phyloP scores from a whole-genome alignment of 1,284 basidiomycete species.

The Laetiporus sulphureus region DNA sequence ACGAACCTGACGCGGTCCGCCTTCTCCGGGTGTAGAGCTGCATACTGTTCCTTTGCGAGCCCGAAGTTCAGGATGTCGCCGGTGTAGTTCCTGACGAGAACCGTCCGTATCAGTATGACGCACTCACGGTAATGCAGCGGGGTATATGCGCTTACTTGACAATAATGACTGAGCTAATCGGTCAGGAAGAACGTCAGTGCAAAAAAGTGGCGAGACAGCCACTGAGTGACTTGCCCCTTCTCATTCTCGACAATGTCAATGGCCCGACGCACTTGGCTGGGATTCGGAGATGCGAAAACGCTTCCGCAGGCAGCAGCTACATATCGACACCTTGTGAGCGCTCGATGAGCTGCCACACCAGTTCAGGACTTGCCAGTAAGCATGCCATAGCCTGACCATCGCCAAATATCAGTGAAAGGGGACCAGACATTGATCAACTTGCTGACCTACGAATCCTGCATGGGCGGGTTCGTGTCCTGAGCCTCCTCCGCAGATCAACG shows the following conservation, averaged over 20 bases:
- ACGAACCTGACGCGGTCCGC: constrained; percentile 71
- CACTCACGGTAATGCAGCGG: neutral
- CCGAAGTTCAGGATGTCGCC: constrained; percentile 93
- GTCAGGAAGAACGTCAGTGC: constrained; percentile 4
- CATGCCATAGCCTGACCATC: constrained; percentile 60
- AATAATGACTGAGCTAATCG: constrained; percentile 72
- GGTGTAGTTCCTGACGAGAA: constrained; percentile 63
- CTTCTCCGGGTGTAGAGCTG: constrained; percentile 63
- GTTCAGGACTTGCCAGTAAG: constrained; percentile 55
- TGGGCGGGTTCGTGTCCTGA: constrained; percentile 90
- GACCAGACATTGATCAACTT: constrained; percentile 1
- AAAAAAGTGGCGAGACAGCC: too few species aligned
- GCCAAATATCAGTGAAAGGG: too few species aligned
- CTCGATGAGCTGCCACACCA: constrained; percentile 1
- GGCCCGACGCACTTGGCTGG: constrained; percentile 73
- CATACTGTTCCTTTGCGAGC: constrained; percentile 82
- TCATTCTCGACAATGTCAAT: constrained; percentile 76
- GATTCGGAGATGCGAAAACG: constrained; percentile 84
- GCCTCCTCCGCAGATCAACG: constrained; percentile 85
- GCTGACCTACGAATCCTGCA: constrained; percentile 70
- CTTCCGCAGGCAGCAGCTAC: constrained; percentile 82
- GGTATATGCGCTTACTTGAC: constrained; percentile 58
- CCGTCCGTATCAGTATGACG: constrained; percentile 2
- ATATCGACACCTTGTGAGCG: constrained; percentile 1
- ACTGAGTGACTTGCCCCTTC: constrained; percentile 59